These are phyloP conservation scores for Ceratobasidium theobromae DNA, from an alignment of 1,284 basidiomycete species.

Conservation along the genomic window DNA sequence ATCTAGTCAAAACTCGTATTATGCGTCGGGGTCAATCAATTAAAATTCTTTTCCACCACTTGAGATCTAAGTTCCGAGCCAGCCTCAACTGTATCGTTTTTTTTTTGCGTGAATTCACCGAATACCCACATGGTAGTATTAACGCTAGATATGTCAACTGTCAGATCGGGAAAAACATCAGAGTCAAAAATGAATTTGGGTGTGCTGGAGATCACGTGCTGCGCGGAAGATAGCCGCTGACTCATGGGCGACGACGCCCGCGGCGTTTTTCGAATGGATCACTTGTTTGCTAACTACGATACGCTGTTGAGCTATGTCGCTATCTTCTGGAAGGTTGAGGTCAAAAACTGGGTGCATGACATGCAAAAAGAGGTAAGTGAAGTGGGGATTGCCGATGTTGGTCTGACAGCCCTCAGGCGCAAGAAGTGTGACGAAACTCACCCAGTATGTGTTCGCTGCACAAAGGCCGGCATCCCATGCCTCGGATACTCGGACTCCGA, in stretches of 20 bases:
- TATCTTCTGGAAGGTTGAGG: not conserved
- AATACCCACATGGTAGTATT: too few relatives aligned
- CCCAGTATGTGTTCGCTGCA: not conserved
- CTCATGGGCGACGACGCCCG: not conserved
- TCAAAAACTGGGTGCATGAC: conserved; percentile 31
- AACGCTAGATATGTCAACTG: too few relatives aligned
- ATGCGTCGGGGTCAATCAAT: not conserved
- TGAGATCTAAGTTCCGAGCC: not conserved
- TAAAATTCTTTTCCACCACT: not conserved
- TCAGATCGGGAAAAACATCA: too few relatives aligned
- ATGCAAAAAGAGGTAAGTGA: conserved; percentile 25
- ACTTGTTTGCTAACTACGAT: not conserved
- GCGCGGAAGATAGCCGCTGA: too few relatives aligned
- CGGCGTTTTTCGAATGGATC: not conserved
- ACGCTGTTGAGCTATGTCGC: not conserved
- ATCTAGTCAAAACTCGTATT: not conserved
- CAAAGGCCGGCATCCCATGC: conserved; percentile 15
- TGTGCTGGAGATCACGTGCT: too few relatives aligned
- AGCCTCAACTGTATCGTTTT: too few relatives aligned
- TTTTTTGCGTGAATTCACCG: too few relatives aligned
- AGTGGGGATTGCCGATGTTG: not conserved
- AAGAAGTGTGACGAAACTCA: conserved; percentile 27
- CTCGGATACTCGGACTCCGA: conserved; percentile 21
- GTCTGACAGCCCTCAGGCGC: not conserved
- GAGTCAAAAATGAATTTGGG: too few relatives aligned